Evolutionary conservation across 257 asterid genomes (phyloP).

Genomic region (Oldenlandia corymbosa): DNA sequence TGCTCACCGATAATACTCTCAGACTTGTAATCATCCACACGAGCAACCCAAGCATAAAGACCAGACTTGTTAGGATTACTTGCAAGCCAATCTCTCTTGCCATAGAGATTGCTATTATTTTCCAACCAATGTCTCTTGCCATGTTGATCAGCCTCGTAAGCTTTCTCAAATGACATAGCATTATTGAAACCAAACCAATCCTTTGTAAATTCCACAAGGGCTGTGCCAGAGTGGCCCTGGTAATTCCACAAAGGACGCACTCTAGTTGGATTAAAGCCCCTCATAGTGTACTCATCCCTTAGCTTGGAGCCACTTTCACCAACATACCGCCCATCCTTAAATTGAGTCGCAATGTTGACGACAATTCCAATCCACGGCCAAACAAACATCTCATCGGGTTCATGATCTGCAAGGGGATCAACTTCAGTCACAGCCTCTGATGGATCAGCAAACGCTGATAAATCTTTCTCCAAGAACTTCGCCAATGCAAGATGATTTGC

Average conservation of each 20-base stretch:
- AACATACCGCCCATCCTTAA: slow-evolving; percentile 53
- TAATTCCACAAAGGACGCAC: slow-evolving; percentile 75
- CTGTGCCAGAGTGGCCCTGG: slow-evolving; percentile 75
- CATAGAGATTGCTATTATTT: slow-evolving; percentile 45
- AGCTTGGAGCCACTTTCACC: slow-evolving; percentile 81
- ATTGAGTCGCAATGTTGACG: slow-evolving; percentile 51
- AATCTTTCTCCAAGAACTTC: slow-evolving; percentile 53
- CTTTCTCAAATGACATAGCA: slow-evolving; percentile 78
- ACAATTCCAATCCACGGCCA: slow-evolving; percentile 94
- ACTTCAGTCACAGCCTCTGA: slow-evolving; percentile 34
- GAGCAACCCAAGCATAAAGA: slow-evolving; percentile 88
- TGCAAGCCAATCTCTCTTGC: slow-evolving; percentile 60
- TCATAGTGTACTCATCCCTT: slow-evolving; percentile 46
- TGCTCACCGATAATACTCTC: slow-evolving; percentile 56
- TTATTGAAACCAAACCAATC: slow-evolving; percentile 78
- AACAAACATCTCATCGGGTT: slow-evolving; percentile 69
- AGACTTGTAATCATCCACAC: slow-evolving; percentile 67
- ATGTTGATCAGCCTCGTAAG: slow-evolving; percentile 54
- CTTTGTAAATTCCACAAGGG: slow-evolving; percentile 71
- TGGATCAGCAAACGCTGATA: slow-evolving; percentile 34
- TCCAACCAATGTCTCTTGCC: slow-evolving; percentile 67
- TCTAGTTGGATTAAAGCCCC: slow-evolving; percentile 68
- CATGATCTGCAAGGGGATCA: slow-evolving; percentile 46
- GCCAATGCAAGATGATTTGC: slow-evolving; percentile 66
- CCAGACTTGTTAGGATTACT: slow-evolving; percentile 33